Conservation (phyloP, 2,329 filamentous ascomycete genomes). For the Bertia moriformis region DNA sequence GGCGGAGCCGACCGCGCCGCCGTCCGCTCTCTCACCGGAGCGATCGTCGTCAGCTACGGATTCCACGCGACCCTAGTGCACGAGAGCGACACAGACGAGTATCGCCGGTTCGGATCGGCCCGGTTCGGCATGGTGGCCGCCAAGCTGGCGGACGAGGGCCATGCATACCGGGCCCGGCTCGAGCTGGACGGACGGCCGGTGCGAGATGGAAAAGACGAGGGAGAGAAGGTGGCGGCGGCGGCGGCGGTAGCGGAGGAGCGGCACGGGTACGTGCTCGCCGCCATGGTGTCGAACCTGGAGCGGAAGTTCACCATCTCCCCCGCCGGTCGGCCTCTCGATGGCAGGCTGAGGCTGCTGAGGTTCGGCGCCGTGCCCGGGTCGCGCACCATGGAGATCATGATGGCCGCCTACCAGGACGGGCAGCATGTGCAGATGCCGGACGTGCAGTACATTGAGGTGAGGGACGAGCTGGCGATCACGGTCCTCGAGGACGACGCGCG, state of each 20-base stretch:
- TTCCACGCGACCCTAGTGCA: conserved; percentile 46
- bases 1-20: conserved; percentile 8
- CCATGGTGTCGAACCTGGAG: conserved; percentile 40
- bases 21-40: conserved; percentile 27
- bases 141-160: conserved; percentile 32
- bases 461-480: conserved; percentile 39
- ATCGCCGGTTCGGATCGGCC: conserved; percentile 39
- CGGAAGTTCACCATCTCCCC: conserved; percentile 43
- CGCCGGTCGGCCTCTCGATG: conserved; percentile 31
- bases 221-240: conserved; percentile 21
- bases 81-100: conserved; percentile 44
- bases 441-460: conserved; percentile 36
- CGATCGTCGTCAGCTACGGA: conserved; percentile 46
- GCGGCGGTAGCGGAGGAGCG: conserved; percentile 54
- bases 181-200: conserved; percentile 18
- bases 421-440: conserved; percentile 32
- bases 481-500: conserved; percentile 33
- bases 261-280: conserved; percentile 44
- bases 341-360: conserved; percentile 33
- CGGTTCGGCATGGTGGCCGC: conserved; percentile 48
- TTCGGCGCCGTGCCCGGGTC: conserved; percentile 34
- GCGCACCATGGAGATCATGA: conserved; percentile 38
- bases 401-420: conserved; percentile 38
- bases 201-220: conserved; percentile 19
- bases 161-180: conserved; percentile 37